Percentiles rank a stretch among this genome's conserved stretches.
Conservation (phyloP, 345 rosid species). For the Nasturtium officinale region DNA sequence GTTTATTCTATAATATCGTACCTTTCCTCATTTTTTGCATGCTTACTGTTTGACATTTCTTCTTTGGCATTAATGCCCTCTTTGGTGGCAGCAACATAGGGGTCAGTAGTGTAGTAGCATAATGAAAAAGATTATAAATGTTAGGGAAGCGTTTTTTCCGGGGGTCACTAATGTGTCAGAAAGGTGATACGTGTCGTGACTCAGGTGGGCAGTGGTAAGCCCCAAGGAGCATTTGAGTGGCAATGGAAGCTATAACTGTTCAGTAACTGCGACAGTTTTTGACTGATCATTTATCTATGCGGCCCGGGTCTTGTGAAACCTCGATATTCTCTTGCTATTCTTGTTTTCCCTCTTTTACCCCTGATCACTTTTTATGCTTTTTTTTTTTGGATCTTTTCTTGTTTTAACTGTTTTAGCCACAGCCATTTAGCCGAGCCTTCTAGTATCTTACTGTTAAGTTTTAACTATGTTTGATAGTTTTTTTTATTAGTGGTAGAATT, state of each 20-base stretch:
- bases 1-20: neutral
- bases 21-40: neutral
- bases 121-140: neutral
- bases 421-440: slow-evolving; percentile 15
- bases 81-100: slow-evolving; percentile 1
- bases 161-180: slow-evolving; percentile 21
- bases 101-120: slow-evolving; percentile 2
- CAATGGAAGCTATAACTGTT: slow-evolving; percentile 16
- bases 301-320: neutral
- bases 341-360: slow-evolving; percentile 21
- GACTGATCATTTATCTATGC: neutral
- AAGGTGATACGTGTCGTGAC: slow-evolving; percentile 31
- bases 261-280: slow-evolving; percentile 10
- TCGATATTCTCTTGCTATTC: slow-evolving; percentile 19
- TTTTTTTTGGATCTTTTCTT: slow-evolving; percentile 11
- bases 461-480: neutral
- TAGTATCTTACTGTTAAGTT: neutral
- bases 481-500: neutral
- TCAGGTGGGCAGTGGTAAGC: slow-evolving; percentile 17
- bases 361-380: neutral
- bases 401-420: slow-evolving; percentile 3
- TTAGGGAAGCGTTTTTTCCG: slow-evolving; percentile 37
- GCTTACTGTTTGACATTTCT: neutral
- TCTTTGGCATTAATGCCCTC: neutral
- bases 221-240: slow-evolving; percentile 18